Conservation (phyloP, 1,284 basidiomycete species). For the Leucoagaricus sp. region DNA sequence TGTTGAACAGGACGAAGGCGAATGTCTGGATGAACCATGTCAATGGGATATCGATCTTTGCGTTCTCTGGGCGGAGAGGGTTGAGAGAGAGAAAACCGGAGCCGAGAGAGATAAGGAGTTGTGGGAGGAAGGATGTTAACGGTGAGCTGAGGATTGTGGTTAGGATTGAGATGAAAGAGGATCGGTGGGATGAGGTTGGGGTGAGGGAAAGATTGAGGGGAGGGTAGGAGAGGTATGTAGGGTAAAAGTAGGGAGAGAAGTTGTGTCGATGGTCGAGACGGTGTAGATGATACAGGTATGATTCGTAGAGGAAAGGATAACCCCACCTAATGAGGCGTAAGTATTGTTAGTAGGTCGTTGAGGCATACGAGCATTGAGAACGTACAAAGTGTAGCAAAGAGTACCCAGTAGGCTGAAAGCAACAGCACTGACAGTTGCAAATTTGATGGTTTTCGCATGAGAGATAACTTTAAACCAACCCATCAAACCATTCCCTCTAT, state of each 20-base stretch:
- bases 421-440: slow-evolving; percentile 65
- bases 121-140: slow-evolving; percentile 72
- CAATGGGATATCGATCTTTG: slow-evolving; percentile 63
- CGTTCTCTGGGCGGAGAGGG: slow-evolving; percentile 16
- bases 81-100: slow-evolving; percentile 68
- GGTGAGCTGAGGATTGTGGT: slow-evolving; percentile 56
- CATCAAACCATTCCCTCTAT: slow-evolving; percentile 18
- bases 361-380: slow-evolving; percentile 19
- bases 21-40: slow-evolving; percentile 93
- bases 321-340: slow-evolving; percentile 74
- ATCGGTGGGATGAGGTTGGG: slow-evolving; percentile 23
- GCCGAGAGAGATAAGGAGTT: slow-evolving; percentile 67
- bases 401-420: slow-evolving; percentile 72
- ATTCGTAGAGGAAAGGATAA: slow-evolving; percentile 86
- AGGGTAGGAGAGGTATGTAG: slow-evolving; percentile 83
- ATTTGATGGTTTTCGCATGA: slow-evolving; percentile 62
- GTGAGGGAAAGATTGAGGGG: slow-evolving; percentile 14
- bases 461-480: slow-evolving; percentile 45
- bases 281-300: slow-evolving; percentile 91
- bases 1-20: slow-evolving; percentile 93
- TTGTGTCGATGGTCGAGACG: slow-evolving; percentile 97
- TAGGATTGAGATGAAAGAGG: slow-evolving; percentile 43
- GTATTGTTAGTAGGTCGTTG: background rate
- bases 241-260: slow-evolving; percentile 97
- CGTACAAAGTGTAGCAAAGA: slow-evolving; percentile 76